Conservation (phyloP, 139 green algal species). For the Volvox africanus region DNA sequence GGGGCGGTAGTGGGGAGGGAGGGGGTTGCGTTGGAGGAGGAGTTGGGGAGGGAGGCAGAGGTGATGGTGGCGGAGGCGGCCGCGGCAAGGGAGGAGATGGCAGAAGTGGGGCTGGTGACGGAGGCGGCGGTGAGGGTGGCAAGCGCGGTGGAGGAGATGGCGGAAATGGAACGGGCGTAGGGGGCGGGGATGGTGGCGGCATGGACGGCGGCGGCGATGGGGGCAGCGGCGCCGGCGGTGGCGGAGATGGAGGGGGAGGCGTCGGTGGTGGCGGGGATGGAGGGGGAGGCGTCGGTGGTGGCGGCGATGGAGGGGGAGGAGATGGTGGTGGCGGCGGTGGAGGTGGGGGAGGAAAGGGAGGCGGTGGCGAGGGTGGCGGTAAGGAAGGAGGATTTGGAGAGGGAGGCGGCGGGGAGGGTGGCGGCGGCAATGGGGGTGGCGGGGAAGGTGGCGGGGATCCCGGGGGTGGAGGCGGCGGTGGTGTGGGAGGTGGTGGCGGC, state of each 20-base stretch:
- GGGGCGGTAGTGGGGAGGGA: background rate
- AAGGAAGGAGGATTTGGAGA: background rate
- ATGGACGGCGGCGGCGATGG: background rate
- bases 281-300: background rate
- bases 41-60: background rate
- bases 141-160: background rate
- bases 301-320: background rate
- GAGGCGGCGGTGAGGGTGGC: background rate
- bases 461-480: too few species aligned
- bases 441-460: background rate
- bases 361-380: background rate
- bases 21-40: background rate
- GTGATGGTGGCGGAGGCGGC: background rate
- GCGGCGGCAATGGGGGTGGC: background rate
- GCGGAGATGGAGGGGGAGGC: background rate
- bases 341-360: background rate
- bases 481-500: background rate
- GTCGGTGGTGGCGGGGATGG: background rate
- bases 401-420: background rate
- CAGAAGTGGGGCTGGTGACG: background rate
- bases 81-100: background rate
- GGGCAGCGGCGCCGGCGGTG: background rate
- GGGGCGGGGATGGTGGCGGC: background rate
- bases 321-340: too few species aligned
- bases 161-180: background rate